Conservation (phyloP, 2,329 filamentous ascomycete genomes). For the Chrysoporthe cubensis region DNA sequence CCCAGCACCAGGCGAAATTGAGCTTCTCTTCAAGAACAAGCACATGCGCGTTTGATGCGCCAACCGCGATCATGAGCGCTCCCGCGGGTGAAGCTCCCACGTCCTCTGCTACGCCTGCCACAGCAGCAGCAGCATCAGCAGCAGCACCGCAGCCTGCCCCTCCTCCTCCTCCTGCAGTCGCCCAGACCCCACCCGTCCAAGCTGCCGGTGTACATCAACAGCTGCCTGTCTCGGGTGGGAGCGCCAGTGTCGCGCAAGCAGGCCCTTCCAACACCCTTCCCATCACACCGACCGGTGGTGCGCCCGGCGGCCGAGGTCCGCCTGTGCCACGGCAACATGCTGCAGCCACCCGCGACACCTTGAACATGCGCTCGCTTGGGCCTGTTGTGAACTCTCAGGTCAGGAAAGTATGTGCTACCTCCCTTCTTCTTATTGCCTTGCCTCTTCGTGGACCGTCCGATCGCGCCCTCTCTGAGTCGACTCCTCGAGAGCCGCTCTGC, state of each 20-base stretch:
- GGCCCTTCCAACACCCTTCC: constrained; percentile 22
- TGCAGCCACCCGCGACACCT: constrained; percentile 52
- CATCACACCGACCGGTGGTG: constrained; percentile 19
- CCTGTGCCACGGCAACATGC: constrained; percentile 30
- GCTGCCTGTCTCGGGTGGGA: constrained; percentile 12
- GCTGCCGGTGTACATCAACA: constrained; percentile 3
- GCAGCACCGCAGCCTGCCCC: constrained; percentile 16
- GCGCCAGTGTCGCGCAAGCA: constrained; percentile 19
- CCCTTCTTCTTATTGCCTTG: constrained; percentile 8
- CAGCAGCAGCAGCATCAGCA: constrained; percentile 17
- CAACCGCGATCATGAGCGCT: constrained; percentile 28
- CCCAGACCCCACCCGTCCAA: constrained; percentile 1
- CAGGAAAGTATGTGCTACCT: constrained; percentile 63
- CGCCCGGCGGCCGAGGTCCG: constrained; percentile 24
- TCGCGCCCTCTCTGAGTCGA: not conserved
- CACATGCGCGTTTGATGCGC: constrained; percentile 29
- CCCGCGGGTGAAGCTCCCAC: constrained; percentile 27
- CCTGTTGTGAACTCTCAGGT: constrained; percentile 64
- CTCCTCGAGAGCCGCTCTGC: not conserved
- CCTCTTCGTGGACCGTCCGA: not conserved
- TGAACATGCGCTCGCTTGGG: constrained; percentile 70
- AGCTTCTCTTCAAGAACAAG: not conserved
- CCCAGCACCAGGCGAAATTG: not conserved
- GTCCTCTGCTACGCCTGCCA: constrained; percentile 20
- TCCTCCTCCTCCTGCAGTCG: constrained; percentile 8